These are phyloP conservation scores for Amylocarpus encephaloides DNA, from an alignment of 2,329 filamentous ascomycete genomes.

Conservation along the genomic window DNA sequence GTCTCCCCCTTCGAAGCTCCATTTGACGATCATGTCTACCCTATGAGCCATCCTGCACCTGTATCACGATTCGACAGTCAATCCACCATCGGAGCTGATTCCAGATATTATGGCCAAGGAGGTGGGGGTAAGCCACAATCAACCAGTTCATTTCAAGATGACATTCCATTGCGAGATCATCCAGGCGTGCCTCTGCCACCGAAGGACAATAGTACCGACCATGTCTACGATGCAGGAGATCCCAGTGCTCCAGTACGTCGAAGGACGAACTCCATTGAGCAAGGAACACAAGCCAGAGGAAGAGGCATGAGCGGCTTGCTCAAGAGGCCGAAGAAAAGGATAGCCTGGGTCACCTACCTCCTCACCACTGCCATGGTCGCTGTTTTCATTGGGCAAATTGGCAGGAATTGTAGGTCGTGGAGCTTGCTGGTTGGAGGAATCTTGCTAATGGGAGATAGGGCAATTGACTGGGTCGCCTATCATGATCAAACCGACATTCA, in stretches of 20 bases:
- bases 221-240: slow-evolving; percentile 53
- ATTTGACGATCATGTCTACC: slow-evolving; percentile 63
- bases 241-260: slow-evolving; percentile 19
- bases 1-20: slow-evolving; percentile 58
- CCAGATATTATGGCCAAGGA: slow-evolving; percentile 48
- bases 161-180: slow-evolving; percentile 53
- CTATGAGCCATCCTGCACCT: slow-evolving; percentile 36
- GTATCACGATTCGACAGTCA: slow-evolving; percentile 27
- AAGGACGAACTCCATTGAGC: slow-evolving; percentile 17
- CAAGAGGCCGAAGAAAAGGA: slow-evolving; percentile 27
- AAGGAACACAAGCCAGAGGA: slow-evolving; percentile 37
- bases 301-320: slow-evolving; percentile 46
- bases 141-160: slow-evolving; percentile 37
- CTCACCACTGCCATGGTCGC: slow-evolving; percentile 70
- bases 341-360: slow-evolving; percentile 77
- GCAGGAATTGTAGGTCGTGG: slow-evolving; percentile 65
- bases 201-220: slow-evolving; percentile 41
- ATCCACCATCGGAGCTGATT: slow-evolving; percentile 44
- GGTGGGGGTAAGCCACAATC: slow-evolving; percentile 34
- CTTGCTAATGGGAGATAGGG: slow-evolving; percentile 38
- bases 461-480: slow-evolving; percentile 63
- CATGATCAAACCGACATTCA: slow-evolving; percentile 67
- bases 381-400: slow-evolving; percentile 85
- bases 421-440: not conserved
- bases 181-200: slow-evolving; percentile 28